These are phyloP conservation scores for Colletotrichum liriopes DNA, from an alignment of 2,329 filamentous ascomycete genomes.

Conservation along the genomic window DNA sequence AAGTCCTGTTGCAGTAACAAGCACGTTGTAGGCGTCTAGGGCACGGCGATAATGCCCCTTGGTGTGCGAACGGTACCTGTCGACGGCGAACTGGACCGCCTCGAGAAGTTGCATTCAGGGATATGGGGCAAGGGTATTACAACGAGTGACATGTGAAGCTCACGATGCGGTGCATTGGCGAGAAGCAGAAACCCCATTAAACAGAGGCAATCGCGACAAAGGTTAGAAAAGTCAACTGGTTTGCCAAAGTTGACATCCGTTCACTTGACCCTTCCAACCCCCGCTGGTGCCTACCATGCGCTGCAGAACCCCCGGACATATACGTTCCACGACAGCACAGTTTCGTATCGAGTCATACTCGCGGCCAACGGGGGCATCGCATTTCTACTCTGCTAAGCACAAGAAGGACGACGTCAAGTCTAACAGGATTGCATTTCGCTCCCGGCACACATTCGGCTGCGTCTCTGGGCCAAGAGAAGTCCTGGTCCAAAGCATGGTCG, in stretches of 20 bases:
- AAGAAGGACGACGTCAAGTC: background rate
- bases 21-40: too few species aligned
- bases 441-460: background rate
- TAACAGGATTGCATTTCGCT: too few species aligned
- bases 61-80: too few species aligned
- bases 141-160: background rate
- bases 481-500: background rate
- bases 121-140: background rate
- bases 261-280: too few species aligned
- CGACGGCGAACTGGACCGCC: too few species aligned
- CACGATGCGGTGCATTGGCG: background rate
- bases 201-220: too few species aligned
- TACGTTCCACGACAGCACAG: background rate
- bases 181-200: background rate
- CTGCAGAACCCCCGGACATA: background rate
- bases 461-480: background rate
- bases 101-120: too few species aligned
- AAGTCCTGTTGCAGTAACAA: too few species aligned
- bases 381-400: background rate
- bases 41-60: too few species aligned
- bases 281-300: background rate
- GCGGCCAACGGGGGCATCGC: background rate
- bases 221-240: too few species aligned
- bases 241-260: too few species aligned
- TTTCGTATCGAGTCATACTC: background rate